These are phyloP conservation scores for Phytopythium sindhum DNA, from an alignment of 352 stramenopile genomes.

Conservation along the genomic window DNA sequence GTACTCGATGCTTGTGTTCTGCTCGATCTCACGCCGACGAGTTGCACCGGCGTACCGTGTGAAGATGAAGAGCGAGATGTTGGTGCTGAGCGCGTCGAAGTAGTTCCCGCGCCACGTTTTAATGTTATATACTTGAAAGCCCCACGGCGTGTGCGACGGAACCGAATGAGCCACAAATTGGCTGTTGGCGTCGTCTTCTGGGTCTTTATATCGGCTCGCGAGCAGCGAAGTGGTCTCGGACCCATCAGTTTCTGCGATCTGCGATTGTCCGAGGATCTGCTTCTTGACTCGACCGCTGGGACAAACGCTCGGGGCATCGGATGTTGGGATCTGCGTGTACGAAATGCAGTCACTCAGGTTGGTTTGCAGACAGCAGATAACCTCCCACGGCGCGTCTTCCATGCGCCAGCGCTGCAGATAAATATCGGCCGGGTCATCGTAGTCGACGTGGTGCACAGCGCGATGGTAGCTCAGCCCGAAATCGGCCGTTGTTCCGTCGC, in stretches of 20 bases:
- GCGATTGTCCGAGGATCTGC: conserved; percentile 61
- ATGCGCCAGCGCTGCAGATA: conserved; percentile 95
- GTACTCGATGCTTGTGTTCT: conserved; percentile 27
- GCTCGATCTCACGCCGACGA: conserved; percentile 41
- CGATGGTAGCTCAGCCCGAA: conserved; percentile 96
- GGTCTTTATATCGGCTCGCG: conserved; percentile 91
- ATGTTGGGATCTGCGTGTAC: conserved; percentile 30
- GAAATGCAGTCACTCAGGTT: conserved; percentile 55
- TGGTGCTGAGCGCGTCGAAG: conserved; percentile 89
- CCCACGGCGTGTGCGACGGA: conserved; percentile 66
- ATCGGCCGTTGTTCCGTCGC: conserved; percentile 45
- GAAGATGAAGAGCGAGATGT: conserved; percentile 89
- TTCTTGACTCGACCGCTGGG: conserved; percentile 57
- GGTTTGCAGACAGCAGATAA: conserved; percentile 82
- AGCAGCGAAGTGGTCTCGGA: conserved; percentile 33
- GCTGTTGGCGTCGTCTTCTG: conserved; percentile 87
- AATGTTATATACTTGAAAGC: conserved; percentile 81
- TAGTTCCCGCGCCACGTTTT: conserved; percentile 96
- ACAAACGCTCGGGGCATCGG: conserved; percentile 30
- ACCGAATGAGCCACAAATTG: conserved; percentile 88
- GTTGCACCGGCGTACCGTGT: conserved; percentile 58
- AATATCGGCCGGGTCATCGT: conserved; percentile 97
- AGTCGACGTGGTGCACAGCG: conserved; percentile 91
- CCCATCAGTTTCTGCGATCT: conserved; percentile 26
- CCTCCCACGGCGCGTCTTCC: conserved; percentile 91